These are phyloP conservation scores for Panicum hallii DNA, from an alignment of 202 grass and related monocot species.

Conservation along the genomic window DNA sequence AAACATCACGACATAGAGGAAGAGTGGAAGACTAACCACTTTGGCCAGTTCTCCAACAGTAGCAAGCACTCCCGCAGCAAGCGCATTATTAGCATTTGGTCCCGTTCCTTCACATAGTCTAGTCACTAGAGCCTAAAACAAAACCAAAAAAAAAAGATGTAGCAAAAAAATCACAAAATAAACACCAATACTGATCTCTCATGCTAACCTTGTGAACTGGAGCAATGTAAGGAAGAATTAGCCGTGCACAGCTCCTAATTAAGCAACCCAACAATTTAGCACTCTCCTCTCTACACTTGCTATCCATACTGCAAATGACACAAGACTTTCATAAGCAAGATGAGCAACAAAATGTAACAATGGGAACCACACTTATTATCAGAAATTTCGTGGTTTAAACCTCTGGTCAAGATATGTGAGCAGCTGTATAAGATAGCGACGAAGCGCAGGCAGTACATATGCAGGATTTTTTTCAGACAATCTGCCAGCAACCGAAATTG, in stretches of 20 bases:
- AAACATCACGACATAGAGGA: constrained; percentile 34
- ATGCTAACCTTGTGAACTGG: constrained; percentile 93
- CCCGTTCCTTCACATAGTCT: constrained; percentile 82
- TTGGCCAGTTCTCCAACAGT: constrained; percentile 98
- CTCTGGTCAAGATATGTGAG: constrained; percentile 96
- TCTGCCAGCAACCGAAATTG: constrained; percentile 91
- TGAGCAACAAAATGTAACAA: constrained; percentile 27
- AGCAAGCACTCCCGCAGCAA: constrained; percentile 90
- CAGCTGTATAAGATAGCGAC: constrained; percentile 95
- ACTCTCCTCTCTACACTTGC: constrained; percentile 95
- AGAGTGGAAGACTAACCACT: constrained; percentile 67
- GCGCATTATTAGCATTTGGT: constrained; percentile 75
- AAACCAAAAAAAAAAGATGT: constrained; percentile 34
- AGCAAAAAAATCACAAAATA: constrained; percentile 32
- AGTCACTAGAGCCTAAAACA: constrained; percentile 79
- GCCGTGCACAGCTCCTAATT: constrained; percentile 85
- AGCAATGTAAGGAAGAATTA: constrained; percentile 99
- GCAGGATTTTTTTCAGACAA: constrained; percentile 99
- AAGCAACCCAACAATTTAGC: constrained; percentile 87
- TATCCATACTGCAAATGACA: constrained; percentile 81
- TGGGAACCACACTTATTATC: constrained; percentile 31
- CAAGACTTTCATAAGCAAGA: constrained; percentile 36
- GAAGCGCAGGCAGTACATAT: constrained; percentile 97
- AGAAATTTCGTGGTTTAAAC: constrained; percentile 47
- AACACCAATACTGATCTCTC: constrained; percentile 35